Percentiles rank a stretch among this genome's conserved stretches.
Conservation (phyloP, 2,329 filamentous ascomycete species). For the Harringtonia lauricola region DNA sequence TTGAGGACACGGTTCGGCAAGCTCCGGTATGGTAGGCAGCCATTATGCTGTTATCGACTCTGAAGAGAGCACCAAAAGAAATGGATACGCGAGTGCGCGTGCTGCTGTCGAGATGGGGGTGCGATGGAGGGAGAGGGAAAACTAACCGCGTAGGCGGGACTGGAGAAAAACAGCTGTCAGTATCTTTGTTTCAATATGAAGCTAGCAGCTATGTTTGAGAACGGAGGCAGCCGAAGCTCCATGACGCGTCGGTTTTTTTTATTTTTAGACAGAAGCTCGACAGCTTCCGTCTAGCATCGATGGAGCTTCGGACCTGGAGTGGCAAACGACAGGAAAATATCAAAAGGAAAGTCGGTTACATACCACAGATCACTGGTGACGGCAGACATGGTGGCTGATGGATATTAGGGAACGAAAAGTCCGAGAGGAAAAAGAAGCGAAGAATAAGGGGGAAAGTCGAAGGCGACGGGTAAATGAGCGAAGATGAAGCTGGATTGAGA, state of each 20-base stretch:
- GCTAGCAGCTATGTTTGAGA: not conserved
- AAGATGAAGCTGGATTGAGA: not conserved
- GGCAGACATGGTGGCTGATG: not conserved
- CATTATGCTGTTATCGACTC: too few relatives aligned
- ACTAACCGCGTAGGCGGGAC: conserved; percentile 99
- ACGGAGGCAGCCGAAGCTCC: conserved; percentile 1
- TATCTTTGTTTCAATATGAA: not conserved
- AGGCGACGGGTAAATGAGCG: not conserved
- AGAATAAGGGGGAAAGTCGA: not conserved
- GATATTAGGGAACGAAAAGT: not conserved
- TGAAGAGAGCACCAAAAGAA: not conserved
- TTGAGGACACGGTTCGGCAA: too few relatives aligned
- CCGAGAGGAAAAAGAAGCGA: too few relatives aligned
- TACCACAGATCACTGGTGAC: conserved; percentile 1
- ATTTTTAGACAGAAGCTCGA: not conserved
- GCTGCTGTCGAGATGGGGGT: not conserved
- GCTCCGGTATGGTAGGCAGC: too few relatives aligned
- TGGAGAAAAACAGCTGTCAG: conserved; percentile 27
- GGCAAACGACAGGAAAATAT: not conserved
- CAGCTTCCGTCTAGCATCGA: too few relatives aligned
- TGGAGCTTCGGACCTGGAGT: not conserved
- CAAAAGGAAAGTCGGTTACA: not conserved
- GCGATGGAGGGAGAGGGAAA: conserved; percentile 11
- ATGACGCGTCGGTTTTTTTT: not conserved
- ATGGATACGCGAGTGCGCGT: not conserved